These are phyloP conservation scores for Phaeosphaeria sp. DNA, from an alignment of 2,329 filamentous ascomycete genomes.

Conservation along the genomic window DNA sequence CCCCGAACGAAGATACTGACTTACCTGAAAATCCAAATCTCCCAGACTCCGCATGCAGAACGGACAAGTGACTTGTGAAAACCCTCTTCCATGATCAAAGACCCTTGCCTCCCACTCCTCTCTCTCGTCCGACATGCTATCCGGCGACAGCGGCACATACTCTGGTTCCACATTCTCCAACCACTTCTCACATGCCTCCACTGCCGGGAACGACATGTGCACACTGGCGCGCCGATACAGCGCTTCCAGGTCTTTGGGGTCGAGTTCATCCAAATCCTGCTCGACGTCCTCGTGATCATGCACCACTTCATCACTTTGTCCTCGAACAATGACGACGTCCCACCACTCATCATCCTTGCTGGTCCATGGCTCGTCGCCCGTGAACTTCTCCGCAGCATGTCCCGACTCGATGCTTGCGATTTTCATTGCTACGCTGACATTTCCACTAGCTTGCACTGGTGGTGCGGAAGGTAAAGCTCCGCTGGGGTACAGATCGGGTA, in stretches of 20 bases:
- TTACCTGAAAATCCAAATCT: neutral
- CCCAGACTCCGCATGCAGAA: neutral
- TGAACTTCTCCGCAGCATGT: conserved; percentile 7
- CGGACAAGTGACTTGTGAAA: neutral
- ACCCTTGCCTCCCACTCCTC: conserved; percentile 19
- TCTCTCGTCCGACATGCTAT: neutral
- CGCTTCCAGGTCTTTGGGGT: conserved; percentile 1
- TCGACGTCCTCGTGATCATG: neutral
- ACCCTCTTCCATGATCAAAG: neutral
- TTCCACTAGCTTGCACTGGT: conserved; percentile 13
- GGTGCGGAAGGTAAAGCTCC: conserved; percentile 28
- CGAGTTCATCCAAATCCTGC: neutral
- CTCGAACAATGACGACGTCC: conserved; percentile 23
- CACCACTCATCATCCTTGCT: conserved; percentile 30
- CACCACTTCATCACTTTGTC: neutral
- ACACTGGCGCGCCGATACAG: conserved; percentile 11
- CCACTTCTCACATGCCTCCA: neutral
- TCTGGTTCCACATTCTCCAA: neutral
- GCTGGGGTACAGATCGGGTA: conserved; percentile 24
- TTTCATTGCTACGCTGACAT: conserved; percentile 28
- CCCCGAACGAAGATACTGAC: neutral
- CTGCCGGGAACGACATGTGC: neutral
- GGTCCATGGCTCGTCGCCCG: conserved; percentile 35
- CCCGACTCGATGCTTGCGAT: conserved; percentile 20
- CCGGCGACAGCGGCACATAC: neutral